These are phyloP conservation scores for Stephania cephalantha DNA, from an alignment of 164 flowering plant species.

Conservation along the genomic window DNA sequence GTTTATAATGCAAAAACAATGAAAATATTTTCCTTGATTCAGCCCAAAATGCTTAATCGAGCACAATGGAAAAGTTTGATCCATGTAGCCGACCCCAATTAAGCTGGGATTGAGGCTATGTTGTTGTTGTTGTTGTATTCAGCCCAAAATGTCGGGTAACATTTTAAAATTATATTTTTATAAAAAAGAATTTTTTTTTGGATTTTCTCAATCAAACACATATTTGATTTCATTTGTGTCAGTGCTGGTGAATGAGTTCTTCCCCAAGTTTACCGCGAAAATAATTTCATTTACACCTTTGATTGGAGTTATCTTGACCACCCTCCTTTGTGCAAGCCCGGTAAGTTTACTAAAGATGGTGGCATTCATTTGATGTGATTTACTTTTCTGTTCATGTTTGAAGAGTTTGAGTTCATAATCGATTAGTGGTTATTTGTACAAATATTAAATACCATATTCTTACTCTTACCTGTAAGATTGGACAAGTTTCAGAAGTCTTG, in stretches of 20 bases:
- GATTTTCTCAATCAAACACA: no score
- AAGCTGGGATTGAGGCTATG: no score
- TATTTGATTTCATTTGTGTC: slow-evolving; percentile 17
- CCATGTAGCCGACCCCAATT: no score
- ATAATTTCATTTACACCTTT: slow-evolving; percentile 79
- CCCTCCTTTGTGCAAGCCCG: slow-evolving; percentile 95
- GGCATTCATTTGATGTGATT: not conserved
- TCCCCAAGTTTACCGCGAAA: slow-evolving; percentile 79
- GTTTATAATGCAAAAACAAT: no score
- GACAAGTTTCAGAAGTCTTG: slow-evolving; percentile 90
- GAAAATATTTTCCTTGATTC: no score
- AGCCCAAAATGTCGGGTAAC: no score
- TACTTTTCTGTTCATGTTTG: not conserved
- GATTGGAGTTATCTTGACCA: slow-evolving; percentile 89
- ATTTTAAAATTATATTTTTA: no score
- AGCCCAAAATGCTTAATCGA: no score
- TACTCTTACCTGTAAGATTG: slow-evolving; percentile 44
- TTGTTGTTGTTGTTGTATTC: no score
- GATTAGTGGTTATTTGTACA: not conserved
- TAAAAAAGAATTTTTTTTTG: no score
- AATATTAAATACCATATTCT: not conserved
- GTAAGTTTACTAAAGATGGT: slow-evolving; percentile 45
- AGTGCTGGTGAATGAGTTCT: slow-evolving; percentile 84
- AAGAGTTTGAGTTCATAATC: not conserved
- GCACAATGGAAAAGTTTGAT: no score